These are phyloP conservation scores for Claviceps capensis DNA, from an alignment of 2,329 filamentous ascomycete species.

Conservation along the genomic window DNA sequence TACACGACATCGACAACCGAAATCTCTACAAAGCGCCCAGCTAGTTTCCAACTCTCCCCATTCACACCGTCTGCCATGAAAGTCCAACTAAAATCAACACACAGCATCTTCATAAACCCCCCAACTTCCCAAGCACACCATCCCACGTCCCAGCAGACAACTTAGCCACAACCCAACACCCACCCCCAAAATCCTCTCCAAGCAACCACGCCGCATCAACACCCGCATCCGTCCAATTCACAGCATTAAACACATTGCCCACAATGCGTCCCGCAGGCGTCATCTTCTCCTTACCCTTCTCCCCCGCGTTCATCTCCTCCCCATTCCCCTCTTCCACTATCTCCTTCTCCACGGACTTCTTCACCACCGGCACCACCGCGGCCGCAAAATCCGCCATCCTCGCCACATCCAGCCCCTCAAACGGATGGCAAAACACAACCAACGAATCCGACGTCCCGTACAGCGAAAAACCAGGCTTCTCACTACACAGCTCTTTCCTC, in stretches of 20 bases:
- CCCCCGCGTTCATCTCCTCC: neutral
- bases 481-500: neutral
- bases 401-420: constrained; percentile 1
- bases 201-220: neutral
- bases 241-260: neutral
- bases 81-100: neutral
- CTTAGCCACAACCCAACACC: constrained; percentile 2
- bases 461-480: neutral
- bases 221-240: constrained; percentile 2
- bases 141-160: constrained; percentile 1
- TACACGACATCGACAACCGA: too few species aligned
- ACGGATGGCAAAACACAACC: constrained; percentile 1
- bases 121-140: neutral
- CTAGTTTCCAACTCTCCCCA: too few species aligned
- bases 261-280: neutral
- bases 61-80: neutral
- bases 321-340: too few species aligned
- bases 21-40: too few species aligned
- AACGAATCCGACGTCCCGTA: constrained; percentile 2
- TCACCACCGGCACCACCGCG: neutral
- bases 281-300: neutral
- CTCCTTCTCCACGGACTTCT: neutral
- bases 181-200: neutral
- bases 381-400: constrained; percentile 3
- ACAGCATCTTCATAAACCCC: neutral